phyloP scores from a whole-genome alignment of 805 yeast species.

The Ogataea pignaliae region DNA sequence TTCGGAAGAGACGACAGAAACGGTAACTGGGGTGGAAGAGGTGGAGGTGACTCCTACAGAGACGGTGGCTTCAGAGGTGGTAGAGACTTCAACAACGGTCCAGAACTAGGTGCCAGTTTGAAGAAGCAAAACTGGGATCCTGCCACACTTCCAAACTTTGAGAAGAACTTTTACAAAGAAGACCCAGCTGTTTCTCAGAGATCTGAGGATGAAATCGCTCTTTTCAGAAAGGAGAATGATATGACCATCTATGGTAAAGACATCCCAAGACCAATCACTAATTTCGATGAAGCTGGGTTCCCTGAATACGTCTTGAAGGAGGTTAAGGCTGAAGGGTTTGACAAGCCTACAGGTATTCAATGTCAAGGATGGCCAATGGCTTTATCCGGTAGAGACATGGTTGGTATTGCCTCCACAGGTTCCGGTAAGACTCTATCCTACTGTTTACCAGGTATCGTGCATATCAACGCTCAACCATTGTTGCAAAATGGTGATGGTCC shows the following conservation, averaged over 20 bases:
- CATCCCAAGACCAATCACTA: slow-evolving; percentile 90
- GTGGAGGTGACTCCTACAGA: slow-evolving; percentile 32
- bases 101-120: slow-evolving; percentile 52
- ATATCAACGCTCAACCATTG: slow-evolving; percentile 96
- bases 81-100: slow-evolving; percentile 26
- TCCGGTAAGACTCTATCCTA: slow-evolving; percentile 97
- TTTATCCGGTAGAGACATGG: slow-evolving; percentile 95
- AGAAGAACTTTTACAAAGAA: slow-evolving; percentile 92
- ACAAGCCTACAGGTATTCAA: slow-evolving; percentile 92
- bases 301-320: slow-evolving; percentile 89
- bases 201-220: slow-evolving; percentile 63
- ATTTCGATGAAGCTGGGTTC: slow-evolving; percentile 96
- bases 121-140: slow-evolving; percentile 78
- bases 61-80: slow-evolving; percentile 33
- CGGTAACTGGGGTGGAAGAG: slow-evolving; percentile 26
- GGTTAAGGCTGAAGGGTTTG: slow-evolving; percentile 90
- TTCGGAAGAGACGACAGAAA: slow-evolving; percentile 33
- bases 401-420: slow-evolving; percentile 98
- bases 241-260: slow-evolving; percentile 82
- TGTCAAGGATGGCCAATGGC: slow-evolving; percentile 99
- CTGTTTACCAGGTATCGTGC: slow-evolving; percentile 95
- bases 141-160: slow-evolving; percentile 77
- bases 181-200: slow-evolving; percentile 73
- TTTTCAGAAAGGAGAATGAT: slow-evolving; percentile 77
- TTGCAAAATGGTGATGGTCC: slow-evolving; percentile 96